Base-by-base conservation (phyloP, 2,329 filamentous ascomycete species). In the Fusarium sambucinum region DNA sequence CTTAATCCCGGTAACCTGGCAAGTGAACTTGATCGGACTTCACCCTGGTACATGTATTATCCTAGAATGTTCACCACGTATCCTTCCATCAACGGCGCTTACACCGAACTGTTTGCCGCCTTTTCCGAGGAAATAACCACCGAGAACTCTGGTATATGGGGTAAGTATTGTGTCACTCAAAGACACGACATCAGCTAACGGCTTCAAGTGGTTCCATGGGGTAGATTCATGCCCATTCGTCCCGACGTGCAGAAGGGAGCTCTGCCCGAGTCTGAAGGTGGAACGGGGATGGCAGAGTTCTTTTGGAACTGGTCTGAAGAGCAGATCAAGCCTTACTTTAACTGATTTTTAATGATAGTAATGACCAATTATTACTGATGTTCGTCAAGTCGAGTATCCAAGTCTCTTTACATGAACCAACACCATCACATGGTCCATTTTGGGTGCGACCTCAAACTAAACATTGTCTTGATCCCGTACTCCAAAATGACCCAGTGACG, bases 61-160 rank as follows among this genome's bases (percentile, higher is more conserved):
- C 48, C 51, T 6, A 56, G 71, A 23, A 30, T 54, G 8, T 21
- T 69, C 6, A 65, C 70, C 1, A 72, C 67, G 11, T 73, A 74
- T 38, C 53, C 72, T 12, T 48, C 74, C 5, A 67, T 78, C n/a
- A 69, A 79, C 37, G 84, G 83, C 4, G 83, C 83, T 0, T 85
- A 84, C 62, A 85, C 84, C 0, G 80, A 84, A 69, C 73, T 86
- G 2, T 86, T 80, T 61, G 81, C 83, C 8, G 83, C 78, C 0
- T 74, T 84, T 45, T 80, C 82, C 0, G 76, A 78, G 0, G 79
- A 84, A 0, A 75, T 85, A 12, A 82, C 78, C 2, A 45, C 76
- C 3, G 79, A 80, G 33, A 77, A 79, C 23, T 74, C 74, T 3
- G 78, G 79, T 10, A 61, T 60, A 7, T 80, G 77, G 75, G 66